A percentile compares a stretch with the other conserved stretches of the same genome.
Conservation (phyloP, 352 stramenopile species). For the Globisporangium mamillatum region DNA sequence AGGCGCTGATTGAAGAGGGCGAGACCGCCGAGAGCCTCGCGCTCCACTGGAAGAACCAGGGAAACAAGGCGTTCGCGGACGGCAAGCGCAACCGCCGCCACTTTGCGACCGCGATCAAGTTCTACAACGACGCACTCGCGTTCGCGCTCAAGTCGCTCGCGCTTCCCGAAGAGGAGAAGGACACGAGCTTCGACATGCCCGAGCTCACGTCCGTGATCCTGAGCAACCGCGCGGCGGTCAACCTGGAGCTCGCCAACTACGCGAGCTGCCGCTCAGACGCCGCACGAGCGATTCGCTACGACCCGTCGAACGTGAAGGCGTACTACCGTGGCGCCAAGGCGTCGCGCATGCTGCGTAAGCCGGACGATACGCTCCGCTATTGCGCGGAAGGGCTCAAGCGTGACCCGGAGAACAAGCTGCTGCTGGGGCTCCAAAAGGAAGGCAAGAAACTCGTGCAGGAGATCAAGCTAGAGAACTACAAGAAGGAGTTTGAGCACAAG, state of each 20-base stretch:
- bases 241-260: constrained; percentile 87
- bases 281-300: constrained; percentile 63
- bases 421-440: constrained; percentile 67
- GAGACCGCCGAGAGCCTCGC: constrained; percentile 85
- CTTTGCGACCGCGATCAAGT: constrained; percentile 74
- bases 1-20: constrained; percentile 84
- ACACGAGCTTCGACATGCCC: constrained; percentile 62
- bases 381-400: constrained; percentile 69
- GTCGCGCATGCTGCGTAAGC: constrained; percentile 73
- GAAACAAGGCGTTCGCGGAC: constrained; percentile 83
- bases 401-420: constrained; percentile 76
- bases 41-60: constrained; percentile 87
- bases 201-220: constrained; percentile 75
- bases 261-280: constrained; percentile 79
- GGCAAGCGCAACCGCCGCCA: constrained; percentile 72
- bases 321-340: constrained; percentile 86
- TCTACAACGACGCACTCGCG: constrained; percentile 73
- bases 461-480: constrained; percentile 54
- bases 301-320: constrained; percentile 76
- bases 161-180: constrained; percentile 54
- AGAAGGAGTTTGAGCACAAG: constrained; percentile 66
- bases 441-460: constrained; percentile 59
- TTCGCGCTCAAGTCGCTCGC: constrained; percentile 78
- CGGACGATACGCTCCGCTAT: constrained; percentile 79
- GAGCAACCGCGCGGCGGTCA: constrained; percentile 76